phyloP scores from a whole-genome alignment of 768 basidiomycete species.

The Suillus subluteus region DNA sequence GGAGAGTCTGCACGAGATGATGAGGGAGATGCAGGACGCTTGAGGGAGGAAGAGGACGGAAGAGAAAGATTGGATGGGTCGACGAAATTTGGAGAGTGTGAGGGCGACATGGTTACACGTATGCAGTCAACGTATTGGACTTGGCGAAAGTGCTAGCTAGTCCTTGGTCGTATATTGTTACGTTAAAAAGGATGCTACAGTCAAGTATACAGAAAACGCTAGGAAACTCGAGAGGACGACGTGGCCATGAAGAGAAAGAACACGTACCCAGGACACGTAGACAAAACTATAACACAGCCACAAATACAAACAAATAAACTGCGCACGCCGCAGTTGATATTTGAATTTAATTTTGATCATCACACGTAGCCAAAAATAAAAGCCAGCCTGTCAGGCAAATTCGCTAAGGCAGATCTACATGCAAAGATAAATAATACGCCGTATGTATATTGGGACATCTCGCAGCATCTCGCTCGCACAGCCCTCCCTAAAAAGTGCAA shows the following conservation, averaged over 20 bases:
- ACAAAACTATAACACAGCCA: conserved; percentile 30
- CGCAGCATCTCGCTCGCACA: too few relatives aligned
- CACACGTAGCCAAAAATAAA: too few relatives aligned
- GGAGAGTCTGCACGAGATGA: conserved; percentile 20
- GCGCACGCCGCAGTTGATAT: neutral
- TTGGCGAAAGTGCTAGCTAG: neutral
- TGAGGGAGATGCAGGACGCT: conserved; percentile 32
- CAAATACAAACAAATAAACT: conserved; percentile 28
- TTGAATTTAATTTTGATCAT: too few relatives aligned
- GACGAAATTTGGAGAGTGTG: conserved; percentile 33
- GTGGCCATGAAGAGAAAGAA: conserved; percentile 26
- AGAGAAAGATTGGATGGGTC: conserved; percentile 44
- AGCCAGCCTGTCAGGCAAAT: too few relatives aligned
- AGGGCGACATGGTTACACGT: conserved; percentile 25
- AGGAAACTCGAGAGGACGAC: conserved; percentile 19
- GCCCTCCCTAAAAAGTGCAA: conserved; percentile 34
- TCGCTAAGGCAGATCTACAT: too few relatives aligned
- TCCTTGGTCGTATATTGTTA: conserved; percentile 2
- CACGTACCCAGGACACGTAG: conserved; percentile 35
- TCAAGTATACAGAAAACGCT: neutral
- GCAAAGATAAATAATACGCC: too few relatives aligned
- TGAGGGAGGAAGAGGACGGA: conserved; percentile 39
- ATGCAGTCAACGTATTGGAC: neutral
- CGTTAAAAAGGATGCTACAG: neutral
- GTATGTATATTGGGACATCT: too few relatives aligned